Evolutionary conservation across 768 basidiomycete genomes (phyloP).

Genomic region (Pleurotus tuoliensis): DNA sequence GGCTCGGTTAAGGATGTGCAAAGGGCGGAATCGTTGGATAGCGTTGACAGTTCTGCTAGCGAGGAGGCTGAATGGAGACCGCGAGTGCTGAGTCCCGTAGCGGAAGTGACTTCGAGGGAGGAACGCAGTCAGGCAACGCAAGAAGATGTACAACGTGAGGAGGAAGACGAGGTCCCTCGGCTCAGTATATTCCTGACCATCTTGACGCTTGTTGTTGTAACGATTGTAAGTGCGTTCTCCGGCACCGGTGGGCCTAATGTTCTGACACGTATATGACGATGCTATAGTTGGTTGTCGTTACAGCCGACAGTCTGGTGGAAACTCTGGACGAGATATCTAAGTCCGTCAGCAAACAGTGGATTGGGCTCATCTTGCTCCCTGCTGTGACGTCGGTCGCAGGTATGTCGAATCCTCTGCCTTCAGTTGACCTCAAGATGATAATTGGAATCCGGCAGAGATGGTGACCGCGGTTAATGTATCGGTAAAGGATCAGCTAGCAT

Average conservation of each 20-base stretch:
- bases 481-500: conserved; percentile 73
- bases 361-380: conserved; percentile 85
- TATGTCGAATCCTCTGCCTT: conserved; percentile 16
- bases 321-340: conserved; percentile 77
- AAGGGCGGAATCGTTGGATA: too few species aligned
- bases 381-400: conserved; percentile 79
- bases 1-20: neutral
- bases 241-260: neutral
- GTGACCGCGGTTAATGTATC: conserved; percentile 90
- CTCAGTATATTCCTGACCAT: conserved; percentile 59
- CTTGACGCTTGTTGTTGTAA: conserved; percentile 51
- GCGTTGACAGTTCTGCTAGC: too few species aligned
- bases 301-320: conserved; percentile 69
- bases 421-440: neutral
- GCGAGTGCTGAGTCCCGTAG: neutral
- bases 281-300: conserved; percentile 47
- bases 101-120: neutral
- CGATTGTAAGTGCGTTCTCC: conserved; percentile 45
- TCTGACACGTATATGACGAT: neutral
- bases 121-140: neutral
- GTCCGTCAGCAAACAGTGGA: conserved; percentile 80
- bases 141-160: neutral
- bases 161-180: conserved; percentile 34
- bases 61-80: too few species aligned
- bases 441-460: conserved; percentile 53